Evolutionary conservation across 305 asterid genomes (phyloP).

Genomic region (Ajuga reptans): DNA sequence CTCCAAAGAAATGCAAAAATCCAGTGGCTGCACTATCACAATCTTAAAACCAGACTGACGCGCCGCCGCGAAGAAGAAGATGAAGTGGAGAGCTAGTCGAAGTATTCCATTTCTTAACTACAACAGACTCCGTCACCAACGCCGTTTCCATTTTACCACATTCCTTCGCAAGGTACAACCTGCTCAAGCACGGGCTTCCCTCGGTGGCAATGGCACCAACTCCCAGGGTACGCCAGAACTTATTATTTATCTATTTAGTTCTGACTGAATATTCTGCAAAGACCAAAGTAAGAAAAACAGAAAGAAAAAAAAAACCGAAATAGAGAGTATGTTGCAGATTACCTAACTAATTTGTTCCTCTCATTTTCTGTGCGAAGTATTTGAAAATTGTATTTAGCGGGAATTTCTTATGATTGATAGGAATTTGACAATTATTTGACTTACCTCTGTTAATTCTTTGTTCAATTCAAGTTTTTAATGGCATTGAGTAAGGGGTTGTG

Average conservation of each 20-base stretch:
- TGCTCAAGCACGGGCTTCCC: conserved; percentile 44
- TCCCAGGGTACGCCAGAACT: conserved; percentile 44
- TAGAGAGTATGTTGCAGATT: neutral
- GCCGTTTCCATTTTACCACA: conserved; percentile 46
- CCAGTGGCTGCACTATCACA: too few species aligned
- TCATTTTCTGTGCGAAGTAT: neutral
- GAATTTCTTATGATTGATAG: neutral
- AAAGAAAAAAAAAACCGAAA: neutral
- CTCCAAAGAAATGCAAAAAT: too few species aligned
- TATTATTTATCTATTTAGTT: neutral
- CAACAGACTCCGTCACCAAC: conserved; percentile 27
- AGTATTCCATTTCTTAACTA: conserved; percentile 27
- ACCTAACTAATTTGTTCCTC: neutral
- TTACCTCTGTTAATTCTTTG: neutral
- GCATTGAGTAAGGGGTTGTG: neutral
- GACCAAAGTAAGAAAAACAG: too few species aligned
- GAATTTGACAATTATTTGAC: neutral
- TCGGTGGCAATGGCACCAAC: conserved; percentile 38
- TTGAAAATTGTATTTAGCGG: neutral
- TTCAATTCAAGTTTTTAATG: neutral
- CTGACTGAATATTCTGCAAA: neutral
- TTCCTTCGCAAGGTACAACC: conserved; percentile 57
- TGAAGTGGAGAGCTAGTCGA: conserved; percentile 48
- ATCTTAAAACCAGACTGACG: neutral
- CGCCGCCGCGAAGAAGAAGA: conserved; percentile 28